Base-by-base conservation (phyloP, 192 early-diverging fungal species). In the Coemansia sp. region DNA sequence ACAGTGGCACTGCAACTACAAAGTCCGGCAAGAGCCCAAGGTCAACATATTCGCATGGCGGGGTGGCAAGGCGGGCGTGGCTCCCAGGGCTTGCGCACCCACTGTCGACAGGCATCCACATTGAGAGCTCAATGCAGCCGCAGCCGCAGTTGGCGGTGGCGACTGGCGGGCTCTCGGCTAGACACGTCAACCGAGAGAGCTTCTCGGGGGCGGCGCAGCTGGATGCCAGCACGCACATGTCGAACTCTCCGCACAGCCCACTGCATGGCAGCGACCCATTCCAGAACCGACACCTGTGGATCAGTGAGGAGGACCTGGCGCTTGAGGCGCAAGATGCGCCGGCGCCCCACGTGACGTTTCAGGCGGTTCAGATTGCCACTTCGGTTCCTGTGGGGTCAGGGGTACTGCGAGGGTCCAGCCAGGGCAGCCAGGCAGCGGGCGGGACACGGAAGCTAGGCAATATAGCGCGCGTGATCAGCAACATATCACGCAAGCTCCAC, bases 151-250 rank as follows among this genome's bases (percentile, higher is more conserved):
- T 34, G 47, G 11, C 11, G 14, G 10, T 41, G 68, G 61, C 52
- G 34, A 61, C 59, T 39, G 26, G 26, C 31, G 36, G 8, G 43
- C 48, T 42, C 58, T 33, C 52, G 12, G 42, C 14, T 48, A 41
- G 13, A 35, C 50, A 42, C 42, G 28, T 18, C 38, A 65, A 60
- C 53, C 77, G 73, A 16, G 77, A 80, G 66, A 80, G 77, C 66
- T 80, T 80, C 48, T 80, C 77, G 26, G 77, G 69, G 10, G 73
- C 77, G 2, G 72, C 73, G 20, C 77, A 80, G 48, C 63, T 80
- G 14, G 77, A 75, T 14, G 69, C 62, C 41, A 71, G 72, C 59
- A 64, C 77, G 14, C 66, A 75, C 63, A 34, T 65, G 26, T 68
- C 77, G 3, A 70, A 75, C 50, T 80, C 77, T 34, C 65, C 67